Conservation (phyloP, 2,329 filamentous ascomycete genomes). For the Ophiostoma ulmi region DNA sequence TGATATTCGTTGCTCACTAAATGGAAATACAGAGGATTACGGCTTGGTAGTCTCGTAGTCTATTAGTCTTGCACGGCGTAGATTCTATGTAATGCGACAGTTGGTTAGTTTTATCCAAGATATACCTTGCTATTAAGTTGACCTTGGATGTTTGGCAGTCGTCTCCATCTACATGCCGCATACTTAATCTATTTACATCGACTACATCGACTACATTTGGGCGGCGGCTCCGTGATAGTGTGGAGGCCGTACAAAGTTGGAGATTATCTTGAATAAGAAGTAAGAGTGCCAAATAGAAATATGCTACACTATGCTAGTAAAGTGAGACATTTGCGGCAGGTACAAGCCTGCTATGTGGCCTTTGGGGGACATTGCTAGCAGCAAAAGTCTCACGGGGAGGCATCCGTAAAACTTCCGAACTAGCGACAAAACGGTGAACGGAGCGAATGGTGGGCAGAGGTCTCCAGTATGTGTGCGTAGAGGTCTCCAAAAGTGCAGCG, state of each 20-base stretch:
- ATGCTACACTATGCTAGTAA: neutral
- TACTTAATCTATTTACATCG: neutral
- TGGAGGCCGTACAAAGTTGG: neutral
- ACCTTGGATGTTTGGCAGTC: neutral
- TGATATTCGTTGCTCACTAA: neutral
- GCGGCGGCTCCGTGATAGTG: neutral
- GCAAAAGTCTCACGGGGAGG: constrained; percentile 5
- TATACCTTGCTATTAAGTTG: neutral
- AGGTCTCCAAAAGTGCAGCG: neutral
- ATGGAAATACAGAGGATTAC: neutral
- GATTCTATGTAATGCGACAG: neutral
- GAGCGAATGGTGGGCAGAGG: neutral
- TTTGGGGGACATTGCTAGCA: neutral
- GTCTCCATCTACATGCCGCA: neutral
- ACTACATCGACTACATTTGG: neutral
- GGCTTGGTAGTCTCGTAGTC: neutral
- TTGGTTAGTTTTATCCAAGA: neutral
- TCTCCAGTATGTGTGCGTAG: neutral
- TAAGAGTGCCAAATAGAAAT: neutral
- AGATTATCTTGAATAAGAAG: neutral
- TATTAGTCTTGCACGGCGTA: neutral
- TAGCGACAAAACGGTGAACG: constrained; percentile 7
- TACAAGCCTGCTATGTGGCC: neutral
- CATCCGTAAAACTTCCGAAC: constrained; percentile 8
- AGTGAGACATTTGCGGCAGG: constrained; percentile 11